phyloP scores from a whole-genome alignment of 306 rosid genomes.

The Myrica gale region DNA sequence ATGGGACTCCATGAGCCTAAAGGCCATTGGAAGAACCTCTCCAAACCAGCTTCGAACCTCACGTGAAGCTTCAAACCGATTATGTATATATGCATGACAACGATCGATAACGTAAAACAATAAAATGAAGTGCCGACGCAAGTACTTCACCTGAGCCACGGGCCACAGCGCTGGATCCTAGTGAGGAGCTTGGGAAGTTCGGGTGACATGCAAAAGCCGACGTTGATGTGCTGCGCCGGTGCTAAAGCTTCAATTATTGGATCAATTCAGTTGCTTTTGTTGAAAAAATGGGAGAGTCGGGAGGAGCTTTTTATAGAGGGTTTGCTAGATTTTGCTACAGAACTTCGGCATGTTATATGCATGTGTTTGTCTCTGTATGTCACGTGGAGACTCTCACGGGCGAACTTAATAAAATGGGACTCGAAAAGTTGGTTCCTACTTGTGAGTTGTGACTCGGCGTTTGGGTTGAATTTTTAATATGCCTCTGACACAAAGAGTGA shows the following conservation, averaged over 20 bases:
- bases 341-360: constrained; percentile 19
- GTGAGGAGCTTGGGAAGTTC: constrained; percentile 6
- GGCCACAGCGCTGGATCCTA: background rate
- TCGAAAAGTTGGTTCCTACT: background rate
- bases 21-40: background rate
- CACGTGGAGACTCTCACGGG: constrained; percentile 55
- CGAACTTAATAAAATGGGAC: constrained; percentile 1
- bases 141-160: constrained; percentile 34
- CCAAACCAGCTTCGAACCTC: background rate
- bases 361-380: constrained; percentile 45
- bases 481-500: constrained; percentile 1
- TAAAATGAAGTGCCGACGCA: background rate
- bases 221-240: constrained; percentile 1
- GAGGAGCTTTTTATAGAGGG: constrained; percentile 31
- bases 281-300: constrained; percentile 14
- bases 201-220: constrained; percentile 12
- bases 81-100: background rate
- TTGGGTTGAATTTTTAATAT: constrained; percentile 23
- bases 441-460: constrained; percentile 23
- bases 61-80: constrained; percentile 16
- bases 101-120: background rate
- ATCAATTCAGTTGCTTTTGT: too few relatives aligned
- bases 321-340: background rate
- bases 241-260: background rate
- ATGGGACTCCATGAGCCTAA: constrained; percentile 12